Percentiles rank a stretch among this genome's conserved stretches.
These are phyloP conservation scores for Bruguiera sexangula DNA, from an alignment of 345 rosid genomes.

Conservation along the genomic window DNA sequence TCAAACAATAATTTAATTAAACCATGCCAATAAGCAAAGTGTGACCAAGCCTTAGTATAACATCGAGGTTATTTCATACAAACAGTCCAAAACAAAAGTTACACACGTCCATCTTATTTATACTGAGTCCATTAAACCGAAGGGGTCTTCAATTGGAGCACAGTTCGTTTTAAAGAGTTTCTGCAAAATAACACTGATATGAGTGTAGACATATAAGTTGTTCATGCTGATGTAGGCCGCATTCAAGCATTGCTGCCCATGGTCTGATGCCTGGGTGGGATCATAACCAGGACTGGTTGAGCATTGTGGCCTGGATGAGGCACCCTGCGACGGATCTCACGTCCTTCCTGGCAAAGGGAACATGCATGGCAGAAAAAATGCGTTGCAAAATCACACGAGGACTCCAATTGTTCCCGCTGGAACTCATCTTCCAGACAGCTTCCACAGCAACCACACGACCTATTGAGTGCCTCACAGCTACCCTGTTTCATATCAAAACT, in stretches of 20 bases:
- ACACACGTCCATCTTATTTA: neutral
- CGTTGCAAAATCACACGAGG: conserved; percentile 67
- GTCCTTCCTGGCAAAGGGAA: conserved; percentile 97
- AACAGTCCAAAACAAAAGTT: neutral
- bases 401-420: conserved; percentile 71
- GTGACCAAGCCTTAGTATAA: too few species aligned
- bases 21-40: too few species aligned
- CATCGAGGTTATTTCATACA: neutral
- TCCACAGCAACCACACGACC: conserved; percentile 85
- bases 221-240: neutral
- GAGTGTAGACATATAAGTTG: conserved; percentile 5
- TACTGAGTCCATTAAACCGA: neutral
- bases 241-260: conserved; percentile 61
- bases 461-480: conserved; percentile 67
- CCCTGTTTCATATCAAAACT: conserved; percentile 49
- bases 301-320: conserved; percentile 83
- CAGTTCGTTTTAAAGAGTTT: neutral
- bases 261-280: conserved; percentile 70
- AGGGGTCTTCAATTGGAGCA: neutral
- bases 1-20: too few species aligned
- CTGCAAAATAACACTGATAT: neutral
- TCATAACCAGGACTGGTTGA: conserved; percentile 62
- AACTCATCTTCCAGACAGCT: conserved; percentile 62
- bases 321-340: conserved; percentile 82
- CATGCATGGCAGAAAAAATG: conserved; percentile 80